Percentiles rank a stretch among this genome's conserved stretches.
These are phyloP conservation scores for Tilletia caries DNA, from an alignment of 1,284 basidiomycete genomes.

Conservation along the genomic window DNA sequence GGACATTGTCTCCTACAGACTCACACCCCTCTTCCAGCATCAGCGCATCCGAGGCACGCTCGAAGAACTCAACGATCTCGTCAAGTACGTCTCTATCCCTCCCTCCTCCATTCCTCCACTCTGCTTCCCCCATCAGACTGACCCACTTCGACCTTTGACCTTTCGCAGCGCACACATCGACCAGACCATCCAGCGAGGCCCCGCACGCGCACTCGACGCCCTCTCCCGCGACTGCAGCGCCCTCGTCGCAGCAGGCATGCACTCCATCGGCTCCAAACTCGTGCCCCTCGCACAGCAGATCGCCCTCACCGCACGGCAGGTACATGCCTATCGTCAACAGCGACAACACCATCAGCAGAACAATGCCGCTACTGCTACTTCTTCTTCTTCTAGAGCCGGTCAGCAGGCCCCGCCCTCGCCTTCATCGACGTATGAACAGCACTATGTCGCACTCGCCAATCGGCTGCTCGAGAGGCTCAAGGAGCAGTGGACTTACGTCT, in stretches of 20 bases:
- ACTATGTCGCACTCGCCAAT: not conserved
- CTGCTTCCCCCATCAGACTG: not conserved
- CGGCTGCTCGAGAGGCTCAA: not conserved
- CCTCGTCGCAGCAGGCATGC: not conserved
- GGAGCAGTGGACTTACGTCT: conserved; percentile 1
- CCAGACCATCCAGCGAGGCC: not conserved
- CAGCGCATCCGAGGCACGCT: not conserved
- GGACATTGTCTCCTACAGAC: not conserved
- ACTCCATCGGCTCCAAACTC: not conserved
- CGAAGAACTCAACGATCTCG: not conserved
- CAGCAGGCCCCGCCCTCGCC: not conserved
- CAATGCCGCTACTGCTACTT: no score
- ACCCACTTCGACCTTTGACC: not conserved
- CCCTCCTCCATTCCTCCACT: not conserved
- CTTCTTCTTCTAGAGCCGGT: no score
- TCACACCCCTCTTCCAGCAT: not conserved
- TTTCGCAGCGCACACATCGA: not conserved
- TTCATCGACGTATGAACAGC: not conserved
- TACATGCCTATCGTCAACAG: not conserved
- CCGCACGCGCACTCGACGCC: not conserved
- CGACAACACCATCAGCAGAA: not conserved
- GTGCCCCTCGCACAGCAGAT: not conserved
- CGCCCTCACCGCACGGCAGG: not conserved
- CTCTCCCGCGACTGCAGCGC: not conserved
- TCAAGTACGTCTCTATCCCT: not conserved